A percentile compares a stretch with the other conserved stretches of the same genome.
These are phyloP conservation scores for Capronia epimyces DNA, from an alignment of 2,329 filamentous ascomycete genomes.

Conservation along the genomic window DNA sequence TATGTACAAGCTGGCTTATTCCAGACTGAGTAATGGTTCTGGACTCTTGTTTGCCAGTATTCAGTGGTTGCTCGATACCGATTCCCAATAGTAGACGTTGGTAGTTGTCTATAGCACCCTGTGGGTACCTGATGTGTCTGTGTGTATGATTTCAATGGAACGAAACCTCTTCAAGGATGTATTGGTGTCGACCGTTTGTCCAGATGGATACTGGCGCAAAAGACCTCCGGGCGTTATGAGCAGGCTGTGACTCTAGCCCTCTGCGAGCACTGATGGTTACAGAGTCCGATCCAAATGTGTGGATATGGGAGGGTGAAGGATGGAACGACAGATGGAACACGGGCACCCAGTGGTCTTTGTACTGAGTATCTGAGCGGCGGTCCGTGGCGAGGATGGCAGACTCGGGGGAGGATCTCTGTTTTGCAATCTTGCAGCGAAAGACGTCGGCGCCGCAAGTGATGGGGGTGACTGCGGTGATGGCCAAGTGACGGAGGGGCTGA, in stretches of 20 bases:
- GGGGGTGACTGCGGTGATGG: constrained; percentile 18
- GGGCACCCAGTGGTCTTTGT: constrained; percentile 20
- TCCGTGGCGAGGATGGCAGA: constrained; percentile 13
- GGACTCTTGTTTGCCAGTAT: background rate
- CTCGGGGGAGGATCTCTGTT: constrained; percentile 10
- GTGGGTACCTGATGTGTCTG: background rate
- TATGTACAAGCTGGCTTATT: constrained; percentile 2
- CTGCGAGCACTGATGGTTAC: constrained; percentile 2
- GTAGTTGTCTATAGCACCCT: background rate
- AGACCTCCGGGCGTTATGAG: background rate
- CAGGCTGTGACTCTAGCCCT: constrained; percentile 8
- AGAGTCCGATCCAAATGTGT: constrained; percentile 16
- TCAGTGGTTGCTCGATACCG: background rate
- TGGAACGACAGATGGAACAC: constrained; percentile 19
- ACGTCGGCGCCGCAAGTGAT: constrained; percentile 10
- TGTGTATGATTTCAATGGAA: background rate
- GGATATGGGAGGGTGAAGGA: constrained; percentile 11
- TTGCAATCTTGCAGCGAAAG: constrained; percentile 19
- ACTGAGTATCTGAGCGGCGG: constrained; percentile 24
- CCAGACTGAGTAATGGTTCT: background rate
- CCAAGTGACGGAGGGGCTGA: constrained; percentile 12
- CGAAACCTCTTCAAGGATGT: too few relatives aligned
- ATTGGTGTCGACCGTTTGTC: background rate
- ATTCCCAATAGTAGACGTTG: background rate
- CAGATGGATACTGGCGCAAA: background rate